Conservation (phyloP, 495 filamentous ascomycete species). For the Aspergillus mulundensis region DNA sequence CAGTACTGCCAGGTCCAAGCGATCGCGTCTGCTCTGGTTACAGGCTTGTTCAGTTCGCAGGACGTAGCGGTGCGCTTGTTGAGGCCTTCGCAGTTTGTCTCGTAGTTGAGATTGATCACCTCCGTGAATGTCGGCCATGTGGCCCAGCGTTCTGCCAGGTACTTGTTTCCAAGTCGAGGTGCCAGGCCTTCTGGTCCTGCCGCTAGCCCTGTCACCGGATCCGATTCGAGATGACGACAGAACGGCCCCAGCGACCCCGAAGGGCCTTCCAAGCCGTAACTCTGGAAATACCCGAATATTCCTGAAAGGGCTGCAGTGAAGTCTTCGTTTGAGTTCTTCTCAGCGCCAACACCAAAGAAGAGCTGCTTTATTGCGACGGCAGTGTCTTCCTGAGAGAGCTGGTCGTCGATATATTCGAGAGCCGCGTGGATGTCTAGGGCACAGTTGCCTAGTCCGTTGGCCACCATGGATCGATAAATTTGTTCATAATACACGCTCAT, state of each 20-base stretch:
- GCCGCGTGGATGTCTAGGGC: slow-evolving; percentile 51
- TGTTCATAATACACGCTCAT: slow-evolving; percentile 58
- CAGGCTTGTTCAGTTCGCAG: slow-evolving; percentile 39
- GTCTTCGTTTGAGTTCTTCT: slow-evolving; percentile 46
- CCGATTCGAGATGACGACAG: slow-evolving; percentile 45
- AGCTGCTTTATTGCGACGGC: slow-evolving; percentile 43
- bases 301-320: slow-evolving; percentile 42
- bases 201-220: slow-evolving; percentile 20
- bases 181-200: slow-evolving; percentile 40
- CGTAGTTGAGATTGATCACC: slow-evolving; percentile 39
- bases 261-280: slow-evolving; percentile 44
- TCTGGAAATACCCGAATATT: slow-evolving; percentile 44
- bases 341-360: slow-evolving; percentile 48
- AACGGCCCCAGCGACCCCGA: slow-evolving; percentile 35
- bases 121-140: slow-evolving; percentile 38
- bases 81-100: slow-evolving; percentile 39
- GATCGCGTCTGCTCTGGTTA: slow-evolving; percentile 36
- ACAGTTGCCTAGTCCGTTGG: slow-evolving; percentile 50
- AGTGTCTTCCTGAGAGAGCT: slow-evolving; percentile 31
- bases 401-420: slow-evolving; percentile 47
- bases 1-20: slow-evolving; percentile 61
- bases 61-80: slow-evolving; percentile 23
- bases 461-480: slow-evolving; percentile 49
- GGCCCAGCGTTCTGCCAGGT: slow-evolving; percentile 43
- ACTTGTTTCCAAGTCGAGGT: slow-evolving; percentile 33